Base-by-base conservation (phyloP, 2,329 filamentous ascomycete species). In the Stachybotrys elegans region DNA sequence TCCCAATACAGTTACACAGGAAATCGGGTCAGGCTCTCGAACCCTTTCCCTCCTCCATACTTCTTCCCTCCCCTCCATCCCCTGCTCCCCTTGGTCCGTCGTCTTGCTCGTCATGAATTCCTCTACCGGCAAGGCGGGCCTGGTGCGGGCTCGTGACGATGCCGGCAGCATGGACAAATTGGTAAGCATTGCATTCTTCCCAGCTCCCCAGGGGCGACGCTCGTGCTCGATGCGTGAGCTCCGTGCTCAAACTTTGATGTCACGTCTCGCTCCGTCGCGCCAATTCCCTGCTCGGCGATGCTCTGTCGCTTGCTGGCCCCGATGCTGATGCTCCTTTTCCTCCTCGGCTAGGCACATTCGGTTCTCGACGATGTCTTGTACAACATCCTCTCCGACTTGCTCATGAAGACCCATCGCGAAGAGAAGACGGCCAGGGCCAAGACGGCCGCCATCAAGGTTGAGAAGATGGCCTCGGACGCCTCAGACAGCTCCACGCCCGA, bases 291-390 rank as follows among this genome's bases (percentile, higher is more conserved):
- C n/a, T n/a, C n/a, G n/a, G n/a, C n/a, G n/a, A n/a, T n/a, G 31
- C 31, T 14, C 31, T 34, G 31, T 16, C 31, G 14, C 9, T 34
- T 3, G 31, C n/a, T 34, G n/a, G n/a, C n/a, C n/a, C 9, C 31
- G 31, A 16, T 40, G 23, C 38, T 40, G 16, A 40, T 20, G 13
- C 6, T 36, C 17, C 5, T 17, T 22, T 13, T 29, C 29, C 21
- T 25, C 40, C 32, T 48, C 35, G 36, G 31, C 37, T 40, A 84
- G 81, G 72, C 81, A 51, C 75, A 81, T 59, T 69, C 76, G 19
- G 78, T 92, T 48, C 75, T 92, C 57, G 84, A 90, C 57, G 86
- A 91, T 58, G 67, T 84, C 44, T 70, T 92, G 49, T 82, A 86
- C 69, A 90, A 88, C 63, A 78, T 91, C 57, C 76, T 91, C 53